Base-by-base conservation (phyloP, 2,329 filamentous ascomycete species). In the Epichloe glyceriae region DNA sequence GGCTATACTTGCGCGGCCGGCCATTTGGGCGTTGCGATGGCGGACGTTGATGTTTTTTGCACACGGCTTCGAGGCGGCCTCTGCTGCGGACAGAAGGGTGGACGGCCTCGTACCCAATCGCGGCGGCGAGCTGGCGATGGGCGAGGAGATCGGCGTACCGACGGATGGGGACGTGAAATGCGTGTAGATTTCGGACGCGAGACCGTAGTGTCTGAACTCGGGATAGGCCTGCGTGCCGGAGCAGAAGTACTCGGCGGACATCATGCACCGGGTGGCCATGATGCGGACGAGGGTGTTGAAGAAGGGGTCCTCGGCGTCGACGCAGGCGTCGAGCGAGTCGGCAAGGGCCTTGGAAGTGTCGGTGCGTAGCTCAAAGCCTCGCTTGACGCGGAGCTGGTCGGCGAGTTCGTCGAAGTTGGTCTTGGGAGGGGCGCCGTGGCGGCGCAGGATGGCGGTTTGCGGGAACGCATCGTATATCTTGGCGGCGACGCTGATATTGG, bases 41-140 rank as follows among this genome's bases (percentile, higher is more conserved):
- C 93, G 84, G 52, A 93, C 83, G 67, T 98, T 98, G 78, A 98
- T 96, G 71, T 98, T 98, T 98, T 68, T 89, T 90, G 78, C 93
- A 97, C 22, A 98, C 88, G 52, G 83, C 86, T 68, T 97, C 90
- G 51, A 98, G 82, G 59, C 89, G 88, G 57, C 82, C 81, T 56
- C 88, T 85, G 58, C 85, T 88, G 62, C 88, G 85, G 52, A 94
- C 78, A 45, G 83, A 84, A 7, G 88, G 77, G 63, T 94, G 85
- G n/a, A 93, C 76, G 39, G 83, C 74, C 71, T 90, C 90, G 72
- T 97, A 97, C 53, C 85, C 87, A 62, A 98, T 97, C 33, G 93
- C 90, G 10, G 93, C 91, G 0, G 93, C 91, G 49, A 98, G 83
- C 72, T 98, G 93, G 14, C 91, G 79, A 67, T 98, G 91, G 5